Evolutionary conservation across 768 basidiomycete genomes (phyloP).

Genomic region (Mycena belliarum): DNA sequence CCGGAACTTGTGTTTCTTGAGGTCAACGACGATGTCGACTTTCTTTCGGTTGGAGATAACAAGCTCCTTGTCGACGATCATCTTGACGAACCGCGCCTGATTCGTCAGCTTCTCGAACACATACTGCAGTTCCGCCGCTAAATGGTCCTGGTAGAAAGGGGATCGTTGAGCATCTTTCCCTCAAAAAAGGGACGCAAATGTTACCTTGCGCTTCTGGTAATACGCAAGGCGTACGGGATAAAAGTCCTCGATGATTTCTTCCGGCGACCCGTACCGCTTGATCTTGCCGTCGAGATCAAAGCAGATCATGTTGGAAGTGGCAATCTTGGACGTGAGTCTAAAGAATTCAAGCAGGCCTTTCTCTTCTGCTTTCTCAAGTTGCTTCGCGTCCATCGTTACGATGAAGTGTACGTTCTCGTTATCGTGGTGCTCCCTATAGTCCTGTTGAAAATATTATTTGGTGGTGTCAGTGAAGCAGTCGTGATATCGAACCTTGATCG

Average conservation of each 20-base stretch:
- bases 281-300: slow-evolving; percentile 97
- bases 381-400: slow-evolving; percentile 75
- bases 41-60: slow-evolving; percentile 87
- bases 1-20: slow-evolving; percentile 84
- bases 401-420: slow-evolving; percentile 90
- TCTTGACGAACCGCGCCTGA: slow-evolving; percentile 94
- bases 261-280: slow-evolving; percentile 86
- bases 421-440: slow-evolving; percentile 96
- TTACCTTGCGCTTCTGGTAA: slow-evolving; percentile 95
- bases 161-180: neutral
- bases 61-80: slow-evolving; percentile 88
- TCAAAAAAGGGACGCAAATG: neutral
- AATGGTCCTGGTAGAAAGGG: slow-evolving; percentile 60
- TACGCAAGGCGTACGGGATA: slow-evolving; percentile 85
- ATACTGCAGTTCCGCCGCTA: slow-evolving; percentile 79
- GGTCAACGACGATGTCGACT: slow-evolving; percentile 77
- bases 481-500: slow-evolving; percentile 78
- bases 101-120: slow-evolving; percentile 86
- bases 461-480: too few relatives aligned
- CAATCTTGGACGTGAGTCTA: slow-evolving; percentile 83
- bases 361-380: slow-evolving; percentile 83
- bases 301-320: slow-evolving; percentile 96
- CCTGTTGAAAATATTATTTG: slow-evolving; percentile 66
- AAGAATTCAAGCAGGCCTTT: slow-evolving; percentile 91
- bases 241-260: slow-evolving; percentile 92